Base-by-base conservation (phyloP, 257 asterid genomes). In the Capsicum rhomboideum region DNA sequence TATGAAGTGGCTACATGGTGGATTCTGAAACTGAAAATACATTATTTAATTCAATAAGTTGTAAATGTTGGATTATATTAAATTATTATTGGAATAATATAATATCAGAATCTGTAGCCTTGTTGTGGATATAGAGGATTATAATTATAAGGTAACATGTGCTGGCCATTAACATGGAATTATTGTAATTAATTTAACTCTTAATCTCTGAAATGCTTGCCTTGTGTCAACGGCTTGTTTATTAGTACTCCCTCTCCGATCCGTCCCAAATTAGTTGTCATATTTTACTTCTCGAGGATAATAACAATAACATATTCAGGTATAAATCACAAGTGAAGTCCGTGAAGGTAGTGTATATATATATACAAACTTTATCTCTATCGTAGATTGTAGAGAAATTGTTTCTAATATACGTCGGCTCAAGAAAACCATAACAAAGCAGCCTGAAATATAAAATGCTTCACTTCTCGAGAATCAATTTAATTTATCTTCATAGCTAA, bases 1-100 rank as follows among this genome's bases (percentile, higher is more conserved):
- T n/a, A 23, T 74, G 59, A 72, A 74, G 75, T 75, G 85, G 84
- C 82, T 83, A 86, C 42, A 37, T 75, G 44, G 88, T 72, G 86
- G 85, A 75, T 49, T 58, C 20, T 17, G 9, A 78, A 49, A 68
- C 55, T 66, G 61, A 86, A 44, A 58, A 52, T 0, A 12, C 54
- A 80, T 63, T 80, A 29, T 29, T 52, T 10, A 20, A 40, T 40
- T 20, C 11, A 80, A n/a, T 79, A 10, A n/a, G 72, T 0, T 66
- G 37, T 64, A 64, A 8, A 49, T 56, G 44, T 55, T 59, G 67
- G 79, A 69, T 14, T 86, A 21, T 42, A 63, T 55, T 83, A 86
- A 21, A 40, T 40, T 4, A 31, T 31, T 21, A 42, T 14, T 50
- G 78, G 69, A 50, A 82, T 46, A 74, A 46, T 50, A 82, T 46